Evolutionary conservation across 2,329 filamentous ascomycete genomes (phyloP), one percentile per base, ranked within the genome.

Genomic region (Calcarisporium arbuscula): DNA sequence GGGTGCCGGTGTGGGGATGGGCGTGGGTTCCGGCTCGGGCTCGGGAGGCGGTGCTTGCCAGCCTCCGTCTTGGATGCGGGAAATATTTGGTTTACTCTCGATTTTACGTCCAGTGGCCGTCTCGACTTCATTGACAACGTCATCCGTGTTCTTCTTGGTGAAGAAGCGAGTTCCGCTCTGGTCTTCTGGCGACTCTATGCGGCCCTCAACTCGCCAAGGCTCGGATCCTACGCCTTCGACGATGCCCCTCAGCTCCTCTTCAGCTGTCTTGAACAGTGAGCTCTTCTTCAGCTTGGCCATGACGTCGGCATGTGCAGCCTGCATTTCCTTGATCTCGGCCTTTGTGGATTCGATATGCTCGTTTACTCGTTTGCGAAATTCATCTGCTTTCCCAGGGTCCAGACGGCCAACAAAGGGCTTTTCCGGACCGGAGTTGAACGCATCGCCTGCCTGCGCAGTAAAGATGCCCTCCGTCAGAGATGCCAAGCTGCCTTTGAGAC

Each of bases 381-480:
- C 82, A 28, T 86, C 81, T 1, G 89, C 77, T 50, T 90, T 77
- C n/a, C 77, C 83, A 4, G 78, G 64, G 40, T 87, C 82, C 33
- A 95, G 64, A 16, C 77, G 75, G 4, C 58, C 58, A 11, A 77
- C 69, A 36, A 82, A 77, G 28, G 79, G 74, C 43, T 79, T 71
- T 32, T 79, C 74, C 1, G 65, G 60, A 5, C 59, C 50, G 18
- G 67, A 57, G 16, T 59, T 64, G 14, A 58, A 51, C 1, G 64
- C 65, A 38, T 76, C 68, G n/a, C 56, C 61, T 2, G 64, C 66
- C 43, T 76, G 73, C 1, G 74, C 68, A 37, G 92, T 80, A 37
- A 95, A 87, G 36, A 95, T 85, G 5, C 85, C 88, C 22, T 85
- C 80, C 0, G 92, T 96, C 35, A 96, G 64, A 1, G 75, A 71